Evolutionary conservation across 169 alveolate species (phyloP).

Genomic region (Plasmodium adleri): DNA sequence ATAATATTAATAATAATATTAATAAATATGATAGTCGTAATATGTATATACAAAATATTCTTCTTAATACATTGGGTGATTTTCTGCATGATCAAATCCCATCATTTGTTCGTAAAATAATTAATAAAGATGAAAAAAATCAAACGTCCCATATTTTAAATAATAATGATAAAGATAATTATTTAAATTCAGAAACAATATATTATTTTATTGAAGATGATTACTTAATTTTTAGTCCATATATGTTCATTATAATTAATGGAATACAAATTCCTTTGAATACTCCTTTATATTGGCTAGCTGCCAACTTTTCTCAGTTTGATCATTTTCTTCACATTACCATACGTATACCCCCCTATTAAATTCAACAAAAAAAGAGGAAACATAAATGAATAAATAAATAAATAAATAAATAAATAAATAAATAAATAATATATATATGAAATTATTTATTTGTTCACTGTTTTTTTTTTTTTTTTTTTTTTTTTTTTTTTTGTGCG

Average conservation of each 20-base stretch:
- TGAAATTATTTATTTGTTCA: too few species aligned
- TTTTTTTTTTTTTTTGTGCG: too few species aligned
- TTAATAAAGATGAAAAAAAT: constrained; percentile 2
- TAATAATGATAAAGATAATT: not conserved
- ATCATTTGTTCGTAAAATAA: constrained; percentile 43
- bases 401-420: not conserved
- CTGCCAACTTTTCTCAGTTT: constrained; percentile 41
- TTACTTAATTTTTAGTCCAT: constrained; percentile 53
- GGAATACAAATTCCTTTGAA: constrained; percentile 75
- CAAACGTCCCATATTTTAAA: not conserved
- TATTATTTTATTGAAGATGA: constrained; percentile 67
- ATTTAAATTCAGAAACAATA: constrained; percentile 24
- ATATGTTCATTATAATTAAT: constrained; percentile 62
- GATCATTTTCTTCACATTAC: constrained; percentile 68
- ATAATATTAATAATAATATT: too few species aligned
- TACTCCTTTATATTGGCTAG: constrained; percentile 67
- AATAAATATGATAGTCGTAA: too few species aligned
- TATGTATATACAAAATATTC: constrained; percentile 1
- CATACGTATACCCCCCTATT: constrained; percentile 63
- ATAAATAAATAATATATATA: constrained; percentile 4
- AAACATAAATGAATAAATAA: not conserved
- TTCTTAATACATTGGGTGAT: constrained; percentile 53
- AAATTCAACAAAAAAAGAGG: not conserved
- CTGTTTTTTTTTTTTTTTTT: too few species aligned
- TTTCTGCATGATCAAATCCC: constrained; percentile 43